A percentile compares a stretch with the other conserved stretches of the same genome.
Evolutionary conservation across 1,284 basidiomycete genomes (phyloP).

Genomic region (Moniliophthora roreri): DNA sequence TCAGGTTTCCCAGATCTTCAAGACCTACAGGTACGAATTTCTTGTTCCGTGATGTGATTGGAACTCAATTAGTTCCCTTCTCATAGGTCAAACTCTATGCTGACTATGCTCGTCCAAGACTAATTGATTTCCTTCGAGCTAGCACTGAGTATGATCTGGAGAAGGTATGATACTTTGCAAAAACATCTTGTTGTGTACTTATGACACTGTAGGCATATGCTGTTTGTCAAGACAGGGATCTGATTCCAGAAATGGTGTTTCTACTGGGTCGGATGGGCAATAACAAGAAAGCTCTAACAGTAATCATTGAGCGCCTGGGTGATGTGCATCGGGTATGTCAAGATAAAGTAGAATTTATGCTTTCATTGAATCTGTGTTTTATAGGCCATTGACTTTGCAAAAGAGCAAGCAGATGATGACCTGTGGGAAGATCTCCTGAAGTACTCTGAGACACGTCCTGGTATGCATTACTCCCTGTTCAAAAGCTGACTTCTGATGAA

Average conservation of each 20-base stretch:
- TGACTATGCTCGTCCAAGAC: constrained; percentile 74
- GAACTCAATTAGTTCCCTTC: too few species aligned
- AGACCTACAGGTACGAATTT: constrained; percentile 35
- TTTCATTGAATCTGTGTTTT: too few species aligned
- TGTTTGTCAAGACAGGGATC: constrained; percentile 82
- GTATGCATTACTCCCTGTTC: constrained; percentile 38
- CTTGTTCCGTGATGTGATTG: background rate
- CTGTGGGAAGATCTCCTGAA: constrained; percentile 96
- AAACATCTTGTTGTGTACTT: background rate
- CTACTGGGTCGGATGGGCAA: constrained; percentile 96
- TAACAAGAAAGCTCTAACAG: constrained; percentile 89
- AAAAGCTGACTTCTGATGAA: background rate
- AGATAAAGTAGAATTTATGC: too few species aligned
- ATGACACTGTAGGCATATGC: constrained; percentile 71
- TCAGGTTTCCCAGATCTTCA: constrained; percentile 85
- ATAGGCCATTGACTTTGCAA: constrained; percentile 99
- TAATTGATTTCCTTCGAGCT: constrained; percentile 91
- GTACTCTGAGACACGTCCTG: constrained; percentile 92
- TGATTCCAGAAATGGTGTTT: constrained; percentile 97
- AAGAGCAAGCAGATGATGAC: constrained; percentile 96
- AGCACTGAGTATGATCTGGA: constrained; percentile 94
- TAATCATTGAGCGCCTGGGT: constrained; percentile 94
- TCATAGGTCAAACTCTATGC: constrained; percentile 88
- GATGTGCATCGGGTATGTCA: constrained; percentile 93
- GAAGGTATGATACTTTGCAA: constrained; percentile 45